Base-by-base conservation (phyloP, 1,284 basidiomycete species). In the Clitocybe nebularis region DNA sequence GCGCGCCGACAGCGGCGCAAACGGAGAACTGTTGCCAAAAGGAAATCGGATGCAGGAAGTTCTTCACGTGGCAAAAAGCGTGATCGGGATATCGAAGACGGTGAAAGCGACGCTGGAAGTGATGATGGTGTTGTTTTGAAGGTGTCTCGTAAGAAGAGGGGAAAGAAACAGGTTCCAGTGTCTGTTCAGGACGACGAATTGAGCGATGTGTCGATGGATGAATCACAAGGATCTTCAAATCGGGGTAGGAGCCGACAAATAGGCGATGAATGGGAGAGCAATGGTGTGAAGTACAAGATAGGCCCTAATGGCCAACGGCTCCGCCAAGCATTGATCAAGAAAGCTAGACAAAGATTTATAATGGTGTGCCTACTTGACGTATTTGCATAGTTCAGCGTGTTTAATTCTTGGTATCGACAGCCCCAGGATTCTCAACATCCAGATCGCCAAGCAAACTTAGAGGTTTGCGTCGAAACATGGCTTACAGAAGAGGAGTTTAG, bases 361-460 rank as follows among this genome's bases (percentile, higher is more conserved):
- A 89, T 89, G 86, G 86, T 87, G 54, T 45, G 76, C 60, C 3
- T 37, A 16, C 46, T 42, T 20, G 32, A 42, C 47, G 30, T 43
- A 20, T 36, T 39, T 34, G 37, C 26, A 19, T 37, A 25, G 36
- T 49, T 36, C 43, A 39, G 3, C 6, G 11, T 32, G 9, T 16
- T 28, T 26, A n/a, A 29, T 10, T 36, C 43, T 20, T 20, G 40
- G 3, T 49, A 29, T 38, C 45, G 43, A 21, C 49, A 89, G 87
- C 86, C 86, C 2, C 64, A 73, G 43, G 86, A 89, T 55, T 89
- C 86, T 11, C 69, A 78, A 43, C 87, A 89, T 58, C 82, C 83
- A 2, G 86, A 89, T 59, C 75, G 77, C 36, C 65, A 74, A 45
- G 76, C 72, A 10, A 75, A 79, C 46, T 63, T 86, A 13, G 77